phyloP scores from a whole-genome alignment of 345 rosid species.

The Ceriops zippeliana region DNA sequence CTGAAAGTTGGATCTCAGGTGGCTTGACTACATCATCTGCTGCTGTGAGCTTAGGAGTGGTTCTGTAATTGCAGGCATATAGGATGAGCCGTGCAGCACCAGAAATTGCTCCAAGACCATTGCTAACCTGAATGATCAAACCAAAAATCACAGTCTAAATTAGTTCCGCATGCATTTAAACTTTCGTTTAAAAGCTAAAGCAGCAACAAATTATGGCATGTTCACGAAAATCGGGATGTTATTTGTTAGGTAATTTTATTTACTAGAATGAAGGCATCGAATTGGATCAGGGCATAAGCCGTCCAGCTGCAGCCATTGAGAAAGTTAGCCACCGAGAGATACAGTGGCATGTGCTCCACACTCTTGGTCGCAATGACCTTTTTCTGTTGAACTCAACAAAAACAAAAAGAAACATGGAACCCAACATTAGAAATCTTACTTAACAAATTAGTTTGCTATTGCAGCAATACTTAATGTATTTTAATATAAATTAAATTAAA shows the following conservation, averaged over 20 bases:
- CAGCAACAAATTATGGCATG: no score
- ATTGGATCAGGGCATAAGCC: constrained; percentile 38
- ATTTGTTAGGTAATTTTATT: not conserved
- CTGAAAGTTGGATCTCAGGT: constrained; percentile 35
- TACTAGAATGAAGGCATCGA: constrained; percentile 39
- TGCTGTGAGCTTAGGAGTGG: constrained; percentile 21
- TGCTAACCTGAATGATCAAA: constrained; percentile 45
- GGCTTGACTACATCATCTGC: constrained; percentile 24
- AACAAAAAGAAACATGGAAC: not conserved
- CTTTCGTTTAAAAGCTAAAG: no score
- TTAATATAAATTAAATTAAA: no score
- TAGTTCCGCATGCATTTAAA: no score
- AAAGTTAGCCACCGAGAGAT: constrained; percentile 36
- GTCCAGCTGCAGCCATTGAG: constrained; percentile 37
- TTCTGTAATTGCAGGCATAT: constrained; percentile 31
- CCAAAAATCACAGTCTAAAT: no score
- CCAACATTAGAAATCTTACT: not conserved
- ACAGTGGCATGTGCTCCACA: constrained; percentile 48
- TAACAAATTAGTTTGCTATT: not conserved
- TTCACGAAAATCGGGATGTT: no score
- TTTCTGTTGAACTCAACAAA: constrained; percentile 17
- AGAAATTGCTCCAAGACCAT: constrained; percentile 47
- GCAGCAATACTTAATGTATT: no score
- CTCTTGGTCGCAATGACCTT: constrained; percentile 33
- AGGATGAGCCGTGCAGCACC: constrained; percentile 37